Percentiles rank a stretch among this genome's conserved stretches.
phyloP scores from a whole-genome alignment of 495 filamentous ascomycete genomes.

The Hypoxylon cercidicola region DNA sequence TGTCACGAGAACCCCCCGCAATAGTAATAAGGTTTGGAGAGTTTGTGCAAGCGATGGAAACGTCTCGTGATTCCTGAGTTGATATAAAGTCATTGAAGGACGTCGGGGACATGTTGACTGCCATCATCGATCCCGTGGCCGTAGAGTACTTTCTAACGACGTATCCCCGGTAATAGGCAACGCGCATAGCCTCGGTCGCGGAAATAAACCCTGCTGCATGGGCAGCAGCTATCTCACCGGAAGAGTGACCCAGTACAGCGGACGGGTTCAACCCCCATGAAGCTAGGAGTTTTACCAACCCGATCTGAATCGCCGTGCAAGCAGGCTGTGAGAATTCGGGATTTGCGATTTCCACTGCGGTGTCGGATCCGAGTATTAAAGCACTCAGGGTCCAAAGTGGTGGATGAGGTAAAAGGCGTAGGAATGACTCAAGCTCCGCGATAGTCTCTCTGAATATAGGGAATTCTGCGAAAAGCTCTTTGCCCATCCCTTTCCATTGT shows the following conservation, averaged over 20 bases:
- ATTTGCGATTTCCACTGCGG: conserved; percentile 22
- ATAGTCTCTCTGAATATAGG: neutral
- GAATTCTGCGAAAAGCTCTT: conserved; percentile 1
- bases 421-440: conserved; percentile 17
- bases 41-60: neutral
- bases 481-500: conserved; percentile 37
- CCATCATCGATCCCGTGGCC: conserved; percentile 53
- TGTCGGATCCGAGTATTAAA: neutral
- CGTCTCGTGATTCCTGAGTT: conserved; percentile 35
- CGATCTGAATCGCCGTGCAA: conserved; percentile 55
- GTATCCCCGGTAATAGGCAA: conserved; percentile 63
- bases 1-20: no score
- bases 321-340: conserved; percentile 45
- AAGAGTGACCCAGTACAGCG: conserved; percentile 64
- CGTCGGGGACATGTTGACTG: conserved; percentile 30
- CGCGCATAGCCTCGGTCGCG: conserved; percentile 51
- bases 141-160: conserved; percentile 35
- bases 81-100: no score
- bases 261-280: conserved; percentile 54
- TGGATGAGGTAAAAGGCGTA: conserved; percentile 10
- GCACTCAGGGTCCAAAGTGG: conserved; percentile 15
- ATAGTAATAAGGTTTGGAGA: no score
- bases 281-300: conserved; percentile 57
- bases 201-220: conserved; percentile 55
- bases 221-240: conserved; percentile 59